A percentile compares a stretch with the other conserved stretches of the same genome.
Conservation (phyloP, 306 rosid species). For the Casuarina cunninghamiana region DNA sequence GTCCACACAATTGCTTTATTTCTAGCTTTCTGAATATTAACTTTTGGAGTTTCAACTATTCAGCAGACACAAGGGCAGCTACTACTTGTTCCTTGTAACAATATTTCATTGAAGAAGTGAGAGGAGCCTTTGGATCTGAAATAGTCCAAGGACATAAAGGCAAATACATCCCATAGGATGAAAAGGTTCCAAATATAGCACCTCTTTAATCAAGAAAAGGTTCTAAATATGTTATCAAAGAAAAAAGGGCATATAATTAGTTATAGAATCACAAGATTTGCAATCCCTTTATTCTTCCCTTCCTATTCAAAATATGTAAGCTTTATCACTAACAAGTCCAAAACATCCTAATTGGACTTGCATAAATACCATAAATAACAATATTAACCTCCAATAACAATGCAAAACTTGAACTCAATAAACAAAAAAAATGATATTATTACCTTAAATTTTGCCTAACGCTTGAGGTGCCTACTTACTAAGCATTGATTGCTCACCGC, state of each 20-base stretch:
- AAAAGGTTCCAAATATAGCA: not conserved
- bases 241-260: not conserved
- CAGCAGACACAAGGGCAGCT: not conserved
- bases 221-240: too few relatives aligned
- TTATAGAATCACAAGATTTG: not conserved
- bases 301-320: not conserved
- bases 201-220: not conserved
- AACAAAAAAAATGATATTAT: too few relatives aligned
- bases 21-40: not conserved
- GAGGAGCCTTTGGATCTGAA: conserved; percentile 3
- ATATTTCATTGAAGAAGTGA: not conserved
- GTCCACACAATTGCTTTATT: conserved; percentile 1
- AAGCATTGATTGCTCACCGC: too few relatives aligned
- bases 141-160: not conserved
- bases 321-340: not conserved
- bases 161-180: not conserved
- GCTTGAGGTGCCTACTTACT: too few relatives aligned
- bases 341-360: not conserved
- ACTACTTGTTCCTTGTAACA: not conserved
- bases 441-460: too few relatives aligned
- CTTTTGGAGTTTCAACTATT: conserved; percentile 5
- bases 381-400: not conserved
- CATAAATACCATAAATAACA: not conserved
- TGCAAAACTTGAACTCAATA: not conserved
- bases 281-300: not conserved